These are phyloP conservation scores for Naegleria fowleri DNA, from an alignment of 208 protist species.

Conservation along the genomic window DNA sequence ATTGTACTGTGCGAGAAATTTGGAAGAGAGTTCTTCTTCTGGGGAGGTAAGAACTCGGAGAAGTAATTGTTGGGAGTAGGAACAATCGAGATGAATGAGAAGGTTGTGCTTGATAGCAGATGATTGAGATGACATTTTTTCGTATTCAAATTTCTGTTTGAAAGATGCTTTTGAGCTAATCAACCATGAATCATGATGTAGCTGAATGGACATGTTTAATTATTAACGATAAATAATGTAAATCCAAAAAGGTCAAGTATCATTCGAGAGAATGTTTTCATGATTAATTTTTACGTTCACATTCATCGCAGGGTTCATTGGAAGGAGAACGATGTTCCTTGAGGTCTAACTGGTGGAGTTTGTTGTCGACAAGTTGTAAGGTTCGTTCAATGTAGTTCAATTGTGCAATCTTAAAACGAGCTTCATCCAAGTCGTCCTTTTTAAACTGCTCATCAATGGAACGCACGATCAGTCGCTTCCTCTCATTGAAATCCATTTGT, in stretches of 20 bases:
- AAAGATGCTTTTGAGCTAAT: too few species aligned
- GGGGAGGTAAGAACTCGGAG: neutral
- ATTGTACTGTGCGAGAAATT: neutral
- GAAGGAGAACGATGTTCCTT: neutral
- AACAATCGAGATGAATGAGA: neutral
- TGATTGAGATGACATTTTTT: too few species aligned
- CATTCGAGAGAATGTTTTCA: too few species aligned
- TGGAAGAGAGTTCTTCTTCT: neutral
- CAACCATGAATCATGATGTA: too few species aligned
- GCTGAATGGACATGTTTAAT: too few species aligned
- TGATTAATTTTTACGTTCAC: neutral
- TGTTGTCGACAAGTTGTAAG: neutral
- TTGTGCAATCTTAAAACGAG: neutral
- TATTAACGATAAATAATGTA: too few species aligned
- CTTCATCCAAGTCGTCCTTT: neutral
- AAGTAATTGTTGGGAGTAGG: neutral
- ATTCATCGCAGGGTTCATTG: neutral
- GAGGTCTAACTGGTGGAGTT: neutral
- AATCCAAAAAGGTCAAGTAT: neutral
- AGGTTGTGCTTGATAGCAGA: too few species aligned
- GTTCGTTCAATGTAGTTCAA: slow-evolving; percentile 5
- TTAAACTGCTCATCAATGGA: neutral
- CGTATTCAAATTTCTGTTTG: neutral
- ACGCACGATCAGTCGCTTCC: neutral
- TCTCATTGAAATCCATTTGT: neutral